Percentiles rank a stretch among this genome's conserved stretches.
Conservation (phyloP, 768 basidiomycete species). For the Leccinum pellstonianum region DNA sequence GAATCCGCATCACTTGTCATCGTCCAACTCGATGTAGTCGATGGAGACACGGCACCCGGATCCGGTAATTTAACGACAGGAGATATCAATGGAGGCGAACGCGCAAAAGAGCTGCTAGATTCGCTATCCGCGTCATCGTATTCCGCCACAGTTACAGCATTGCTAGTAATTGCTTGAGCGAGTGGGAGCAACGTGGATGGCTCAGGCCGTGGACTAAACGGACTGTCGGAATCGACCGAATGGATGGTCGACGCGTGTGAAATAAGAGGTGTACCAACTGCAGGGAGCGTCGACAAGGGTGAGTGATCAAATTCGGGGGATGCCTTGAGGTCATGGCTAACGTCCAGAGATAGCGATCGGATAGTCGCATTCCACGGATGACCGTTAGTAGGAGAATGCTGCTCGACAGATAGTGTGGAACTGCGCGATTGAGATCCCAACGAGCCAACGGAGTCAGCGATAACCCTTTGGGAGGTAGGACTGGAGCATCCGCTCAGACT, state of each 20-base stretch:
- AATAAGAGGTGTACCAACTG: constrained; percentile 30
- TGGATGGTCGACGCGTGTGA: constrained; percentile 12
- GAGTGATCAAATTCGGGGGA: constrained; percentile 28
- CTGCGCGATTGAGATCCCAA: constrained; percentile 28
- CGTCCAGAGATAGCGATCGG: constrained; percentile 11
- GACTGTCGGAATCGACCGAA: constrained; percentile 20
- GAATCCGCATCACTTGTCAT: constrained; percentile 26
- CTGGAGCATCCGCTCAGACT: constrained; percentile 33
- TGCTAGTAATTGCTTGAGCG: constrained; percentile 14
- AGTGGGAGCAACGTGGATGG: constrained; percentile 19
- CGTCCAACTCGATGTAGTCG: constrained; percentile 31
- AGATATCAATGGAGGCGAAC: constrained; percentile 29
- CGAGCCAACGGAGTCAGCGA: constrained; percentile 17
- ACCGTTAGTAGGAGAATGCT: constrained; percentile 24
- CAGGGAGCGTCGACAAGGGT: constrained; percentile 32
- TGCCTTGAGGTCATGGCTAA: constrained; percentile 6
- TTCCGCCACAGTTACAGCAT: constrained; percentile 2
- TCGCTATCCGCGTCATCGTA: constrained; percentile 17
- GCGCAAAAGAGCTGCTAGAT: constrained; percentile 26
- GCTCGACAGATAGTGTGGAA: constrained; percentile 31
- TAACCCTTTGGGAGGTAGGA: constrained; percentile 26
- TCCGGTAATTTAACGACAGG: constrained; percentile 31
- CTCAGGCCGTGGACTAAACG: constrained; percentile 33
- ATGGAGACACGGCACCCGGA: constrained; percentile 19
- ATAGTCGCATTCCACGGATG: constrained; percentile 12